Evolutionary conservation across 768 basidiomycete species (phyloP).

Genomic region (Podaxis carcinomalis): DNA sequence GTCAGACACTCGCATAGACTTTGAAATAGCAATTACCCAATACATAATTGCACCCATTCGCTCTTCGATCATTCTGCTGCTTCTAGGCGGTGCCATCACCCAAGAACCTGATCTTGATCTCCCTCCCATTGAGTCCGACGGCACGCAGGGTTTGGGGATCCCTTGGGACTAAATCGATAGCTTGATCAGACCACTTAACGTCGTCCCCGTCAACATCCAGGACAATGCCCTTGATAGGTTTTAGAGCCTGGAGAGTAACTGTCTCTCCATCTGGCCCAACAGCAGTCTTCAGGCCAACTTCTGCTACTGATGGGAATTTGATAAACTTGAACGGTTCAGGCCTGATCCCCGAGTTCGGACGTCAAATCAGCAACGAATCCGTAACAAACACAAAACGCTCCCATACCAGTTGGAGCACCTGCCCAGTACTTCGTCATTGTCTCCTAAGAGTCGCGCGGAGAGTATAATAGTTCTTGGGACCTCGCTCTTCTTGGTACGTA

Average conservation of each 20-base stretch:
- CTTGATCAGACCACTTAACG: constrained; percentile 84
- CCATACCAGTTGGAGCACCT: constrained; percentile 74
- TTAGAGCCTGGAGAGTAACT: constrained; percentile 48
- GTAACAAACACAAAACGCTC: not conserved
- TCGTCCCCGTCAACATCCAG: constrained; percentile 73
- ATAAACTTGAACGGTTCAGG: constrained; percentile 95
- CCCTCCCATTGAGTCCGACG: constrained; percentile 61
- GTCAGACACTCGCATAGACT: constrained; percentile 2
- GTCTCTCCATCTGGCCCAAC: constrained; percentile 52
- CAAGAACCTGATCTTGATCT: constrained; percentile 62
- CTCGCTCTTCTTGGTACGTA: constrained; percentile 61
- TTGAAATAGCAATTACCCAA: not conserved
- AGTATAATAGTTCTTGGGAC: constrained; percentile 65
- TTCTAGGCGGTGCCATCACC: constrained; percentile 67
- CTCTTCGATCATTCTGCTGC: not conserved
- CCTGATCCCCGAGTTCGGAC: constrained; percentile 38
- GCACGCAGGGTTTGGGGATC: constrained; percentile 72
- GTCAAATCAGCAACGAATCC: constrained; percentile 2
- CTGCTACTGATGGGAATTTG: constrained; percentile 62
- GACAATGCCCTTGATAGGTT: constrained; percentile 86
- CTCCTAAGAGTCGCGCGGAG: constrained; percentile 63
- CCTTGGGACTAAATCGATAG: constrained; percentile 83
- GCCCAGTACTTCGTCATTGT: constrained; percentile 51
- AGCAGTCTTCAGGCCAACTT: constrained; percentile 53
- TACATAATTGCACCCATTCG: not conserved